Evolutionary conservation across 495 filamentous ascomycete species (phyloP).

Genomic region (Achaetomiella virescens): DNA sequence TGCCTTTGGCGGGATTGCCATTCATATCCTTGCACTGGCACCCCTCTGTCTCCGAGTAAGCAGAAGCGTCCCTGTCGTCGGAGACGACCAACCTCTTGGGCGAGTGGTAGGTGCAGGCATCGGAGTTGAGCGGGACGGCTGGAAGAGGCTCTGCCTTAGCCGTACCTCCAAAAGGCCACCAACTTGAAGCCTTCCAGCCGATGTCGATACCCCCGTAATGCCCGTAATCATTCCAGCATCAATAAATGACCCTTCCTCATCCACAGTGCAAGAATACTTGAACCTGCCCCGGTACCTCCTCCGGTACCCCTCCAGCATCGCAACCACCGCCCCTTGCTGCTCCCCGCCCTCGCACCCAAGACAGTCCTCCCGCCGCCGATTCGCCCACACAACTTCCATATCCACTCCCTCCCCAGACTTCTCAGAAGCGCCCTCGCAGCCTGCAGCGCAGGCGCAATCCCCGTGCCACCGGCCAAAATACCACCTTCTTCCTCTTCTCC

Average conservation of each 20-base stretch:
- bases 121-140: background rate
- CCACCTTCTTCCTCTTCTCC: conserved; percentile 32
- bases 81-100: background rate
- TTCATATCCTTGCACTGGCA: conserved; percentile 1
- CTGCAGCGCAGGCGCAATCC: conserved; percentile 87
- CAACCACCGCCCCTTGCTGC: conserved; percentile 37
- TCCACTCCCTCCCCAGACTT: conserved; percentile 24
- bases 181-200: background rate
- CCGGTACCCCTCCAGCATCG: conserved; percentile 56
- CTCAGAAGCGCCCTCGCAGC: conserved; percentile 54
- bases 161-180: background rate
- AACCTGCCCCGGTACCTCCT: conserved; percentile 49
- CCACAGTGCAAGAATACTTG: conserved; percentile 65
- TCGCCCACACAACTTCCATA: conserved; percentile 47
- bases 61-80: background rate
- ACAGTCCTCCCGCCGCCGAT: conserved; percentile 35
- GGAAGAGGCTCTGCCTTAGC: background rate
- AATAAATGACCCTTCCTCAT: conserved; percentile 67
- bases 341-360: conserved; percentile 2
- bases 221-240: conserved; percentile 6
- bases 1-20: background rate
- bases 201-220: background rate
- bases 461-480: conserved; percentile 94
- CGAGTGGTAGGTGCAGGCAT: conserved; percentile 5
- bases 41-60: background rate